Conservation (phyloP, 2,329 filamentous ascomycete species). For the Paracoccidioides brasiliensis region DNA sequence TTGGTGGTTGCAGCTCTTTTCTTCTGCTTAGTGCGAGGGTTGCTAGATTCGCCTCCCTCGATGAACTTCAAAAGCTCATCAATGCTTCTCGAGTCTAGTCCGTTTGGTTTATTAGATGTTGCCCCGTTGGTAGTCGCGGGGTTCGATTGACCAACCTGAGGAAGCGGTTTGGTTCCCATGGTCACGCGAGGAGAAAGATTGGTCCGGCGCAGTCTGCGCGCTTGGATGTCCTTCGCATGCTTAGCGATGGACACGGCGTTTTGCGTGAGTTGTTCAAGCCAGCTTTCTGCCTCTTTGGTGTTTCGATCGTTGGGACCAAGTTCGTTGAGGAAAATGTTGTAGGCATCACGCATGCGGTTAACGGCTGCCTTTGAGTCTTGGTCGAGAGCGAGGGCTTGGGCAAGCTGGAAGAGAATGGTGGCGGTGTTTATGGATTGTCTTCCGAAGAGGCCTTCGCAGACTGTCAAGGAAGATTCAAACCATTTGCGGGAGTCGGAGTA, state of each 20-base stretch:
- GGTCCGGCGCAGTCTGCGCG: constrained; percentile 58
- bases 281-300: constrained; percentile 93
- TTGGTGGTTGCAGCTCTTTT: constrained; percentile 31
- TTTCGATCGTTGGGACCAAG: constrained; percentile 88
- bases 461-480: constrained; percentile 84
- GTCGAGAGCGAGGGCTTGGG: constrained; percentile 89
- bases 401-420: constrained; percentile 91
- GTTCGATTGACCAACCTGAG: constrained; percentile 48
- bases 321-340: constrained; percentile 82
- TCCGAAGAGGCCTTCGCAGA: constrained; percentile 84
- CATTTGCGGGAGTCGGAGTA: constrained; percentile 90
- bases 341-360: constrained; percentile 86
- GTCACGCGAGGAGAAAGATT: constrained; percentile 51
- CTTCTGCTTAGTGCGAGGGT: constrained; percentile 31
- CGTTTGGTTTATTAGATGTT: constrained; percentile 22
- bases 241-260: constrained; percentile 91
- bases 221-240: constrained; percentile 76
- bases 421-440: constrained; percentile 84
- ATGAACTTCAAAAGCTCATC: constrained; percentile 93
- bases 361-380: constrained; percentile 88
- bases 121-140: constrained; percentile 31
- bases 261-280: constrained; percentile 91
- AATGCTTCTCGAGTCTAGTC: constrained; percentile 67
- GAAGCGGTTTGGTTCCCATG: constrained; percentile 47
- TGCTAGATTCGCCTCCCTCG: constrained; percentile 49